Evolutionary conservation across 345 rosid genomes (phyloP), one percentile per base, ranked within the genome.

Genomic region (Excoecaria agallocha): DNA sequence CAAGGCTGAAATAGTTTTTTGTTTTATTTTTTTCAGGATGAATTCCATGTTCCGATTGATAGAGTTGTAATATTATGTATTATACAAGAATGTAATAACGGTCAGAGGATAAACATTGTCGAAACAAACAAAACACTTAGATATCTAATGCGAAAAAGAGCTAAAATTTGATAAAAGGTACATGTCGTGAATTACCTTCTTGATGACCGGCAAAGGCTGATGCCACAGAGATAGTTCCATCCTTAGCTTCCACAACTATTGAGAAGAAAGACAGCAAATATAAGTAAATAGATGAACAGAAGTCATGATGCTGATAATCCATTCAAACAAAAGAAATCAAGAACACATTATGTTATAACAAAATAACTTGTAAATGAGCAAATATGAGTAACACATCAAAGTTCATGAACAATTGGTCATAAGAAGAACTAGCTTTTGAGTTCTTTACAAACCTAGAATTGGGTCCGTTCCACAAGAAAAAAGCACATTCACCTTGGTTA

Each of bases 191-290:
- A 15, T 68, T 89, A 95, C 98, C 97, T 90, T 90, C 85, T 72
- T 89, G 97, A 82, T 90, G 90, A 78, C 89, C 97, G 69, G 94
- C 85, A 82, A 95, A 95, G 49, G 98, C 94, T 79, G 97, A 80
- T 54, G 98, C 94, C 16, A 91, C 89, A 20, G 97, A 86, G 70
- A 95, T 87, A 62, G 98, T 84, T 73, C 94, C 93, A 58, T 90
- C 97, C 78, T 81, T 89, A 57, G 96, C 84, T 81, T 89, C 97
- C 68, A 91, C 81, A 76, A 90, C 97, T 91, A 15, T 56, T 8
- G 24, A 56, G 43, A 62, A 25, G 37, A 70, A 39, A 25, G 46
- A 8, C 2, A 17, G 48, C n/a, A 75, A 39, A 59, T 35, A 55
- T 24, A 25, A 17, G 19, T 51, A n/a, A 56, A 30, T 17, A 25